Base-by-base conservation (phyloP, 2,329 filamentous ascomycete genomes). In the Fusarium oligoseptatum region DNA sequence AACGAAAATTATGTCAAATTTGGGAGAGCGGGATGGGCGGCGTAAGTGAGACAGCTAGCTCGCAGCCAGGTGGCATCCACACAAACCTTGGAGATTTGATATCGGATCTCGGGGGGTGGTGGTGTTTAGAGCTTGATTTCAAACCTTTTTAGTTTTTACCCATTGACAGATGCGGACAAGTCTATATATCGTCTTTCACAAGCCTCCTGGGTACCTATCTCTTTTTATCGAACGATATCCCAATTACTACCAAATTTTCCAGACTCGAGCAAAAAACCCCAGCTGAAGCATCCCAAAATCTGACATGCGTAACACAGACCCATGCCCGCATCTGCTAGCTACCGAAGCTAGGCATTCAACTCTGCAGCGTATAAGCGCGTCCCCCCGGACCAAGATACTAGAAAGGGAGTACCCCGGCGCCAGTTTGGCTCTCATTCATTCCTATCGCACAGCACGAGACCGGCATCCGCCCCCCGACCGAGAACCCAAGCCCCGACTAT, bases 251-350 rank as follows among this genome's bases (percentile, higher is more conserved):
- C 27, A 55, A 32, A 55, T 8, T 29, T 55, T 55, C 17, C 27
- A 14, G 11, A 1, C 27, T 8, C 24, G 3, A 50, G 2, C 22
- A 50, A 24, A 22, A 39, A 29, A 7, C 45, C 45, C 24, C 17
- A 62, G 60, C 60, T 63, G 60, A 63, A 52, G 60, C 60, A 52
- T 29, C 20, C 45, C 45, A 63, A 62, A 63, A 63, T 63, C 60
- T 63, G 45, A 63, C 60, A 55, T 55, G 60, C 60, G 22, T 27
- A 36, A 27, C 27, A 62, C 60, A 27, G 55, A 57, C 55, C 48
- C 48, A 14, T 55, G 48, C 27, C 27, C 2, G 27, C 27, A 55
- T 55, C 14, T 7, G 27, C 2, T 20, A 57, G 55, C 55, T 37
- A 27, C 55, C 32, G 34, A 24, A 36, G 27, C 29, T 32, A 45